Conservation (phyloP, 176 grass and related monocot genomes). For the Alopecurus myosuroides region DNA sequence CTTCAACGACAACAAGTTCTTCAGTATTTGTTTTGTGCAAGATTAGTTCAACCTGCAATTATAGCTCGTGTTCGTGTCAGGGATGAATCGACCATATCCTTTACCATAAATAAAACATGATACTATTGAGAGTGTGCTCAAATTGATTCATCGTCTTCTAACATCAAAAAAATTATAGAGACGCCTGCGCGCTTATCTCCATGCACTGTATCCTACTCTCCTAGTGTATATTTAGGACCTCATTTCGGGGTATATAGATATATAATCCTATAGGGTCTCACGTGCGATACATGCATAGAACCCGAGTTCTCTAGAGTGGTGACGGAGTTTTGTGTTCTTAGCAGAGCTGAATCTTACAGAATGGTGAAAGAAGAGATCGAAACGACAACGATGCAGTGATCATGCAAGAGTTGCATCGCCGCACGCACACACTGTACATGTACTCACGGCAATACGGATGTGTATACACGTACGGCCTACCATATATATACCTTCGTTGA, state of each 20-base stretch:
- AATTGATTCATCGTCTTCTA: not conserved
- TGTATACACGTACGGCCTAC: not conserved
- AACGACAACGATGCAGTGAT: not conserved
- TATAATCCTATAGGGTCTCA: not conserved
- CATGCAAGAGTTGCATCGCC: not conserved
- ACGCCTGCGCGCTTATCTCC: not conserved
- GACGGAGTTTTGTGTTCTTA: not conserved
- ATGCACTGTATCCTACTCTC: not conserved
- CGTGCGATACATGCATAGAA: not conserved
- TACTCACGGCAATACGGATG: no score
- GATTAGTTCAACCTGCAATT: slow-evolving; percentile 14
- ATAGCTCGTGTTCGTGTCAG: not conserved
- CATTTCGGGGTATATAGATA: not conserved
- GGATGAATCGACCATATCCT: not conserved
- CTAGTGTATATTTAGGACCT: not conserved
- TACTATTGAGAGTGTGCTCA: not conserved
- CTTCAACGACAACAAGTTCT: no score
- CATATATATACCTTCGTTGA: slow-evolving; percentile 50
- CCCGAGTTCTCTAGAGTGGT: not conserved
- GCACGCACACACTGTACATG: not conserved
- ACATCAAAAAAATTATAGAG: not conserved
- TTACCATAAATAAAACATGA: not conserved
- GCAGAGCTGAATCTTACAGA: not conserved
- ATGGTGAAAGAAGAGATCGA: not conserved
- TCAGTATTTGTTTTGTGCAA: not conserved